A percentile compares a stretch with the other conserved stretches of the same genome.
Evolutionary conservation across 768 basidiomycete species (phyloP).

Genomic region (Royoungia palumana): DNA sequence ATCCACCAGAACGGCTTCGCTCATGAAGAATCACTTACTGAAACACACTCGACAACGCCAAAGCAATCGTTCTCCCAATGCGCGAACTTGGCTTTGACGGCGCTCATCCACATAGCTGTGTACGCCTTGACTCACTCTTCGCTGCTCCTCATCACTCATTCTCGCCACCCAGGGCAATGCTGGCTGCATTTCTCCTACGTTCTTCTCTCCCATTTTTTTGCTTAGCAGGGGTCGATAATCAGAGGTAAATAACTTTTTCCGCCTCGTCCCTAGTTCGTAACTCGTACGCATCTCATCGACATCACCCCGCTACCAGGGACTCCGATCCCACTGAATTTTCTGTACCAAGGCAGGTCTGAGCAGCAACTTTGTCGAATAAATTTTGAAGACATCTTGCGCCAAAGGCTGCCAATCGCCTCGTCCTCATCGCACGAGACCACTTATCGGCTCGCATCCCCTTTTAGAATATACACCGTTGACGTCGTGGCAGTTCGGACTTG

Average conservation of each 20-base stretch:
- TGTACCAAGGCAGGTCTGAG: constrained; percentile 63
- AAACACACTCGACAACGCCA: constrained; percentile 86
- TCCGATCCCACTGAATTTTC: constrained; percentile 57
- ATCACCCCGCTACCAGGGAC: constrained; percentile 18
- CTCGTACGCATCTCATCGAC: too few species aligned
- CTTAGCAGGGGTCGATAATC: too few species aligned
- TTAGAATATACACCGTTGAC: constrained; percentile 55
- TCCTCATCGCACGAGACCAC: constrained; percentile 70
- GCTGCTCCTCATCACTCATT: not conserved
- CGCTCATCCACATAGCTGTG: constrained; percentile 59
- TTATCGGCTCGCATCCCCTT: constrained; percentile 46
- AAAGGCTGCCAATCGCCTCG: constrained; percentile 64
- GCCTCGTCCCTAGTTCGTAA: too few species aligned
- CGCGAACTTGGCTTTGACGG: constrained; percentile 82
- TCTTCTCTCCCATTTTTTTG: too few species aligned
- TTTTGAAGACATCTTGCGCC: constrained; percentile 42
- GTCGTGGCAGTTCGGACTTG: constrained; percentile 50
- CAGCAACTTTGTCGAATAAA: constrained; percentile 72
- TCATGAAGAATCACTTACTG: constrained; percentile 74
- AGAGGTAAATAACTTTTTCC: too few species aligned
- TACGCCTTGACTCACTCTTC: not conserved
- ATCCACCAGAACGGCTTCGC: constrained; percentile 93
- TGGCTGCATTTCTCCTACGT: constrained; percentile 59
- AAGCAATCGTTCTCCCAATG: constrained; percentile 82
- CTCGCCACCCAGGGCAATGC: constrained; percentile 38